phyloP scores from a whole-genome alignment of 768 basidiomycete genomes.

The Macrolepiota dolichaula region DNA sequence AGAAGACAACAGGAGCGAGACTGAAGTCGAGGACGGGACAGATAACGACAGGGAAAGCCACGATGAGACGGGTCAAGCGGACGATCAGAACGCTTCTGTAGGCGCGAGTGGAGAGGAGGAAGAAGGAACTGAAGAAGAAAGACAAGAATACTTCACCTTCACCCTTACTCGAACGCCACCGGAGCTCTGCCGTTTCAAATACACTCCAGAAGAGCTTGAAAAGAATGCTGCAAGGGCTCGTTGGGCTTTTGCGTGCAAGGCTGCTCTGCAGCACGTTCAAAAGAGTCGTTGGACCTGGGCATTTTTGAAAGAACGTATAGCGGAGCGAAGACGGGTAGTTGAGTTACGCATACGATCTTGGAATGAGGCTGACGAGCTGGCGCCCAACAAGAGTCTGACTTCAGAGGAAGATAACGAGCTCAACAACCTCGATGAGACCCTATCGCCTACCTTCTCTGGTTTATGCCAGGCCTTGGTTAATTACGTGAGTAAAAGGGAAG shows the following conservation, averaged over 20 bases:
- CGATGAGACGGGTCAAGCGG: neutral
- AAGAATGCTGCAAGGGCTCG: constrained; percentile 28
- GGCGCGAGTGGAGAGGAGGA: neutral
- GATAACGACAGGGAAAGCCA: neutral
- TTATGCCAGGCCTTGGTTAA: constrained; percentile 30
- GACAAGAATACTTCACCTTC: constrained; percentile 18
- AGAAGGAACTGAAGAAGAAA: neutral
- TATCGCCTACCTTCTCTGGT: constrained; percentile 27
- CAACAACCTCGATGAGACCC: neutral
- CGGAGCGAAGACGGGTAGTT: neutral
- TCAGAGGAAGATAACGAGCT: neutral
- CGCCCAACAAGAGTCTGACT: neutral
- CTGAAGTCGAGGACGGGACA: neutral
- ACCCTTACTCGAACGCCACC: constrained; percentile 25
- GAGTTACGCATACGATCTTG: neutral
- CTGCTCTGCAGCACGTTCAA: constrained; percentile 26
- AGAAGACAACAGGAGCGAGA: neutral
- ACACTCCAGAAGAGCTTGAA: constrained; percentile 21
- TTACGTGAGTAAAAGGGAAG: constrained; percentile 30
- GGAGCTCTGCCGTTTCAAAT: constrained; percentile 27
- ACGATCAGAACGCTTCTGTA: neutral
- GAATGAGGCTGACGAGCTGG: neutral
- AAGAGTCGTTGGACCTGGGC: constrained; percentile 23
- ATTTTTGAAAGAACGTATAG: neutral
- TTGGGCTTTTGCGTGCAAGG: constrained; percentile 31